Evolutionary conservation across 306 rosid genomes (phyloP).

Genomic region (Castanea crenata): DNA sequence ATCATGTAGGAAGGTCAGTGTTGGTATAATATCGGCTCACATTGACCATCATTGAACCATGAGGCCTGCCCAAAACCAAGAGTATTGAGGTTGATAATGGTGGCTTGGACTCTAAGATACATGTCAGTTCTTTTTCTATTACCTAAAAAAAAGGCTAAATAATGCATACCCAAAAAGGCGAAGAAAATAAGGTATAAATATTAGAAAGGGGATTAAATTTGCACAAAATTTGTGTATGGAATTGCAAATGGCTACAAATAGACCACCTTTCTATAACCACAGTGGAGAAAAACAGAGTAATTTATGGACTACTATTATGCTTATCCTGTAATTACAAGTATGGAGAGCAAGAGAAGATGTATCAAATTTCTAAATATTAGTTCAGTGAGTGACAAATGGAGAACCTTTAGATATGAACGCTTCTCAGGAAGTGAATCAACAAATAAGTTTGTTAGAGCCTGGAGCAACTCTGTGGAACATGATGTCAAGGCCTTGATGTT

Average conservation of each 20-base stretch:
- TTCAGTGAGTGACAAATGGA: constrained; percentile 18
- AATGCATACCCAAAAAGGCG: not conserved
- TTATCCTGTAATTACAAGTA: not conserved
- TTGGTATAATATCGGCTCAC: not conserved
- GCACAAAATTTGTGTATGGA: not conserved
- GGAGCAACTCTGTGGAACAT: constrained; percentile 62
- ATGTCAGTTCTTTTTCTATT: too few relatives aligned
- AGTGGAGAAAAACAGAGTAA: not conserved
- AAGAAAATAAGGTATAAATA: not conserved
- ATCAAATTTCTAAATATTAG: not conserved
- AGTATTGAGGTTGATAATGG: not conserved
- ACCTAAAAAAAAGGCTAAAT: not conserved
- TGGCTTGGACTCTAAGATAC: not conserved
- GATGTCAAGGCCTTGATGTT: constrained; percentile 68
- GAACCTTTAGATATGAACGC: constrained; percentile 63
- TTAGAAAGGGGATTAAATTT: not conserved
- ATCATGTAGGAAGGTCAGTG: not conserved
- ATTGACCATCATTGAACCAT: not conserved
- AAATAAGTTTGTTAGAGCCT: constrained; percentile 59
- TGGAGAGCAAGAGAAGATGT: constrained; percentile 1
- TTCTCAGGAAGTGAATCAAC: constrained; percentile 48
- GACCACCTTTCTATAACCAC: not conserved
- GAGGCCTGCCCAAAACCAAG: not conserved
- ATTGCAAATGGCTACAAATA: not conserved
- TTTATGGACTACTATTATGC: not conserved